phyloP scores from a whole-genome alignment of 495 filamentous ascomycete genomes.

The Hypomontagnella submonticulosa region DNA sequence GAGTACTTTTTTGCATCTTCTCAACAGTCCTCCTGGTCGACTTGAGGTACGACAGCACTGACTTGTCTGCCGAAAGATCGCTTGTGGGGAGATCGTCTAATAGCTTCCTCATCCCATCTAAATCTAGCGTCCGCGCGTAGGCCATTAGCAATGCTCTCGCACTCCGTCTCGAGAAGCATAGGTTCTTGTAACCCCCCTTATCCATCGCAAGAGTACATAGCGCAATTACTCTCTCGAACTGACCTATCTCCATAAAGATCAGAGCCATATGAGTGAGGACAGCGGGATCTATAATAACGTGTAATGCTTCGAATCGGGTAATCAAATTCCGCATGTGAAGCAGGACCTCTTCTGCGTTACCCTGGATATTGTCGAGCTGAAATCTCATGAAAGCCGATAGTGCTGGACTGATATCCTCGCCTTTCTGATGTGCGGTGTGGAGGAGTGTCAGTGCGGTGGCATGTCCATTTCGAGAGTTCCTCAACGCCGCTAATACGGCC shows the following conservation, averaged over 20 bases:
- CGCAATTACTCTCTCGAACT: slow-evolving; percentile 48
- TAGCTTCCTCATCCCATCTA: slow-evolving; percentile 47
- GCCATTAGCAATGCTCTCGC: slow-evolving; percentile 54
- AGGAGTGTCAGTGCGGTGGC: slow-evolving; percentile 49
- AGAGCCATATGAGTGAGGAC: slow-evolving; percentile 55
- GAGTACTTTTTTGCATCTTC: slow-evolving; percentile 13
- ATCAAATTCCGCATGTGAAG: slow-evolving; percentile 44
- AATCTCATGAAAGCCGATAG: slow-evolving; percentile 47
- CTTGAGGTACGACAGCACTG: slow-evolving; percentile 48
- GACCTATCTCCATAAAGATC: slow-evolving; percentile 44
- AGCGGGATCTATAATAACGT: slow-evolving; percentile 43
- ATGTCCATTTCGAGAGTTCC: slow-evolving; percentile 21
- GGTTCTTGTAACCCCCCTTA: slow-evolving; percentile 34
- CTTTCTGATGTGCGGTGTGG: slow-evolving; percentile 43
- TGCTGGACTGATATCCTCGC: slow-evolving; percentile 49
- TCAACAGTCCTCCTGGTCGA: slow-evolving; percentile 41
- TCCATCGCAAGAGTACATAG: slow-evolving; percentile 52
- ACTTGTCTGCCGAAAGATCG: slow-evolving; percentile 45
- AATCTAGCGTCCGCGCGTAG: slow-evolving; percentile 51
- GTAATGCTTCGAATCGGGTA: slow-evolving; percentile 42
- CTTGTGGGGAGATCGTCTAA: slow-evolving; percentile 45
- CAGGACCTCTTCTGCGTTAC: slow-evolving; percentile 15
- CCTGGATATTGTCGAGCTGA: slow-evolving; percentile 39
- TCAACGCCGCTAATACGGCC: slow-evolving; percentile 55
- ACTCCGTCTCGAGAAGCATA: slow-evolving; percentile 51